Conservation (phyloP, 2,329 filamentous ascomycete genomes). For the Penicillium griseofulvum region DNA sequence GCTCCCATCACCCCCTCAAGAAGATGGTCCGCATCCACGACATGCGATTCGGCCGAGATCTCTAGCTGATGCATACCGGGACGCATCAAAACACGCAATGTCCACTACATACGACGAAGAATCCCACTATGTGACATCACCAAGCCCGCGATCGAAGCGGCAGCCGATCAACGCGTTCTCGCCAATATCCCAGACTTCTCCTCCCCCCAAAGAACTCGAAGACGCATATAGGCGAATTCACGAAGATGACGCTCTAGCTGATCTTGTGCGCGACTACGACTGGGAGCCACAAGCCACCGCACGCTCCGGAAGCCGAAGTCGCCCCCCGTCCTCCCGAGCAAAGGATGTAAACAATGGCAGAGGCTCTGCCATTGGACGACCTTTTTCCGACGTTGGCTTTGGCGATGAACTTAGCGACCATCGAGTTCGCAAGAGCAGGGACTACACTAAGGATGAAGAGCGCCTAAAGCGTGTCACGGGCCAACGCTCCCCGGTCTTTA, state of each 20-base stretch:
- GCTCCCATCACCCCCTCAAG: conserved; percentile 27
- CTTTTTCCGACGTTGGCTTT: conserved; percentile 33
- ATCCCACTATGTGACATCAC: conserved; percentile 19
- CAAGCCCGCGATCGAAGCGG: conserved; percentile 33
- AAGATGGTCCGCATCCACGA: conserved; percentile 29
- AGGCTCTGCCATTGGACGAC: conserved; percentile 17
- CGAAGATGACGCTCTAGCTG: conserved; percentile 37
- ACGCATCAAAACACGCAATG: conserved; percentile 31
- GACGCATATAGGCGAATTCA: conserved; percentile 43
- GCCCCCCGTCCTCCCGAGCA: conserved; percentile 26
- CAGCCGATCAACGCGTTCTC: conserved; percentile 27
- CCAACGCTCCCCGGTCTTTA: conserved; percentile 41
- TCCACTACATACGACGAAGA: conserved; percentile 11
- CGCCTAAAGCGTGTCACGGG: conserved; percentile 40
- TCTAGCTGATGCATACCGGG: conserved; percentile 41
- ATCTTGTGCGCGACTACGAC: conserved; percentile 35
- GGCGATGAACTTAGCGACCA: conserved; percentile 35
- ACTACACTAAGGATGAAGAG: conserved; percentile 39
- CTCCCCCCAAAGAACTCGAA: conserved; percentile 38
- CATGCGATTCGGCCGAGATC: conserved; percentile 39
- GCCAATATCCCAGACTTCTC: conserved; percentile 34
- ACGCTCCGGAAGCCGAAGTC: conserved; percentile 19
- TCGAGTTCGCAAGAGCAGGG: conserved; percentile 33
- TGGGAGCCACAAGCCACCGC: conserved; percentile 15
- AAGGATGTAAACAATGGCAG: conserved; percentile 17